Conservation (phyloP, 1,139 yeast genomes). For the Taiozyma sp. region DNA sequence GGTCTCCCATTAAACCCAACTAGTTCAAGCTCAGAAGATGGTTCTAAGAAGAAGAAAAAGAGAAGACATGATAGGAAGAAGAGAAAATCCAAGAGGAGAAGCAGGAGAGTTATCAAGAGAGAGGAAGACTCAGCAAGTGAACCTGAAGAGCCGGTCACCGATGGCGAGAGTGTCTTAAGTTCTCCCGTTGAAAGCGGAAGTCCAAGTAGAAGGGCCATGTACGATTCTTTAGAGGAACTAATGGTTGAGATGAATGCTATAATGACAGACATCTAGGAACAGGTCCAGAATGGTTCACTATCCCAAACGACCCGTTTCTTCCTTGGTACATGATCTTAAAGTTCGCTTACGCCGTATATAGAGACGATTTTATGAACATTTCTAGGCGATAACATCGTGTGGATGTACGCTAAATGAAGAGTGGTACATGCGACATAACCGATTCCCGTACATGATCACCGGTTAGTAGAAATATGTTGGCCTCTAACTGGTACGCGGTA, state of each 20-base stretch:
- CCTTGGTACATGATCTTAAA: too few species aligned
- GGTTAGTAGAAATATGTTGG: too few species aligned
- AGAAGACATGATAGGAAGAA: background rate
- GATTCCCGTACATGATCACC: too few species aligned
- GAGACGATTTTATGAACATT: background rate
- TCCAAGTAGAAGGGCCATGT: slow-evolving; percentile 15
- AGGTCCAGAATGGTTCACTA: background rate
- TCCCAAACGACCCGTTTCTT: too few species aligned
- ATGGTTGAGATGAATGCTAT: slow-evolving; percentile 18
- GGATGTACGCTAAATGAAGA: too few species aligned
- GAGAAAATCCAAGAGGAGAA: background rate
- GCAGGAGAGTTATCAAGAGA: background rate
- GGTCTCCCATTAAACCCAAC: slow-evolving; percentile 5
- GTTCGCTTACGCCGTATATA: background rate
- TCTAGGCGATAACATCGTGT: background rate
- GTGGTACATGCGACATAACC: too few species aligned
- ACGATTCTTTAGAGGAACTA: slow-evolving; percentile 18
- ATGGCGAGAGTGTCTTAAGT: slow-evolving; percentile 2
- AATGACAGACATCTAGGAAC: slow-evolving; percentile 3
- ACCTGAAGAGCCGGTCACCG: slow-evolving; percentile 4
- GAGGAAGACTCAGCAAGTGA: background rate
- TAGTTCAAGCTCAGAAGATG: background rate
- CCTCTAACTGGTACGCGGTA: too few species aligned
- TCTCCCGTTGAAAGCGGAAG: slow-evolving; percentile 2
- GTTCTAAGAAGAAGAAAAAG: background rate